Evolutionary conservation across 1,284 basidiomycete genomes (phyloP).

Genomic region (Serendipita sp.): DNA sequence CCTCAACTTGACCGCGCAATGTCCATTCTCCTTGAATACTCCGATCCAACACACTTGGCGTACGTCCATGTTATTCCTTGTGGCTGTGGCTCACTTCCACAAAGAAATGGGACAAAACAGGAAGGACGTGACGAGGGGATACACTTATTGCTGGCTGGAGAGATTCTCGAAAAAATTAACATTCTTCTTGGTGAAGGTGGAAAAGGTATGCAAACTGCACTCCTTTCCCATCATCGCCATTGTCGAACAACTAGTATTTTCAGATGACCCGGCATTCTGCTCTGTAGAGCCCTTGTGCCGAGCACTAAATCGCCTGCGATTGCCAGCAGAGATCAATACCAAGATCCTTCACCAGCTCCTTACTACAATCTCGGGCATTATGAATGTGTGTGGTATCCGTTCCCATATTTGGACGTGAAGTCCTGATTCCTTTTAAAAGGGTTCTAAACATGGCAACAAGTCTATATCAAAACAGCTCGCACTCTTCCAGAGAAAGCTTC

Average conservation of each 20-base stretch:
- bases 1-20: slow-evolving; percentile 61
- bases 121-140: neutral
- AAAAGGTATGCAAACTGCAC: too few species aligned
- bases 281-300: neutral
- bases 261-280: neutral
- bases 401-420: too few species aligned
- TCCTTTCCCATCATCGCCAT: too few species aligned
- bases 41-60: slow-evolving; percentile 72
- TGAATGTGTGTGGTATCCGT: neutral
- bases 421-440: too few species aligned
- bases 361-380: neutral
- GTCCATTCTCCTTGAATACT: slow-evolving; percentile 84
- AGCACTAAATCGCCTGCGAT: neutral
- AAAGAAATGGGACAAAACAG: neutral
- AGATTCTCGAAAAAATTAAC: neutral
- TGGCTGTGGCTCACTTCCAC: neutral
- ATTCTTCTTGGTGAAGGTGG: neutral
- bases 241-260: too few species aligned
- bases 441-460: too few species aligned
- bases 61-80: slow-evolving; percentile 24
- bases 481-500: too few species aligned
- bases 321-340: neutral
- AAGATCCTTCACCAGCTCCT: neutral
- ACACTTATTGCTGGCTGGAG: neutral
- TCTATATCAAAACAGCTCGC: too few species aligned